Conservation (phyloP, 2,329 filamentous ascomycete genomes). For the Capronia epimyces region DNA sequence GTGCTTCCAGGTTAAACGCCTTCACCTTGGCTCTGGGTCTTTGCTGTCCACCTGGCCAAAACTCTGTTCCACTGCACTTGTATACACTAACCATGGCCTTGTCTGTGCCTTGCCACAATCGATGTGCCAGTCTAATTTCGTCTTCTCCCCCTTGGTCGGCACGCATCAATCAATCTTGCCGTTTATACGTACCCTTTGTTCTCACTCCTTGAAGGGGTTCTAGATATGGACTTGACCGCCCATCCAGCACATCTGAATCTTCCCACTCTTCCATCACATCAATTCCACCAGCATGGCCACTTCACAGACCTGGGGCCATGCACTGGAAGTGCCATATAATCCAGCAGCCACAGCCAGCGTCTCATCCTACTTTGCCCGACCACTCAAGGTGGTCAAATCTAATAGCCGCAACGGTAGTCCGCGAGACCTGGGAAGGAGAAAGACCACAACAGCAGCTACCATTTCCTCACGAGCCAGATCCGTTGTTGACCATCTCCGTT, state of each 20-base stretch:
- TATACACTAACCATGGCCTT: conserved; percentile 14
- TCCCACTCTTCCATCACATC: neutral
- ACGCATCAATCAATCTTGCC: neutral
- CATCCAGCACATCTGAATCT: conserved; percentile 1
- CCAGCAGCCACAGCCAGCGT: conserved; percentile 13
- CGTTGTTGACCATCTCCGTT: conserved; percentile 24
- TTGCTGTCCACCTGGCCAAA: conserved; percentile 2
- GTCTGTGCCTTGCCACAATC: conserved; percentile 5
- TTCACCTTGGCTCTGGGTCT: conserved; percentile 10
- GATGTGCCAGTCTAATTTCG: conserved; percentile 23
- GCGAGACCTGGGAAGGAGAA: conserved; percentile 17
- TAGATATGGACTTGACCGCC: conserved; percentile 18
- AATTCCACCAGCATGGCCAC: conserved; percentile 10
- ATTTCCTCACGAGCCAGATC: conserved; percentile 22
- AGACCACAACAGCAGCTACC: conserved; percentile 23
- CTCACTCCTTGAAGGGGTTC: neutral
- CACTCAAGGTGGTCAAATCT: conserved; percentile 25
- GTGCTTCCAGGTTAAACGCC: conserved; percentile 5
- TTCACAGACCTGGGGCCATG: conserved; percentile 12
- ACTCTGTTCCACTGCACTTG: conserved; percentile 11
- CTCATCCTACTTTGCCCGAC: conserved; percentile 23
- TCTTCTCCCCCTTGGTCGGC: conserved; percentile 17
- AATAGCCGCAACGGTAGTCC: conserved; percentile 27
- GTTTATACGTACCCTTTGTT: neutral
- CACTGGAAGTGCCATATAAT: conserved; percentile 8